Evolutionary conservation across 2,329 filamentous ascomycete species (phyloP).

Genomic region (Coniella vitis): DNA sequence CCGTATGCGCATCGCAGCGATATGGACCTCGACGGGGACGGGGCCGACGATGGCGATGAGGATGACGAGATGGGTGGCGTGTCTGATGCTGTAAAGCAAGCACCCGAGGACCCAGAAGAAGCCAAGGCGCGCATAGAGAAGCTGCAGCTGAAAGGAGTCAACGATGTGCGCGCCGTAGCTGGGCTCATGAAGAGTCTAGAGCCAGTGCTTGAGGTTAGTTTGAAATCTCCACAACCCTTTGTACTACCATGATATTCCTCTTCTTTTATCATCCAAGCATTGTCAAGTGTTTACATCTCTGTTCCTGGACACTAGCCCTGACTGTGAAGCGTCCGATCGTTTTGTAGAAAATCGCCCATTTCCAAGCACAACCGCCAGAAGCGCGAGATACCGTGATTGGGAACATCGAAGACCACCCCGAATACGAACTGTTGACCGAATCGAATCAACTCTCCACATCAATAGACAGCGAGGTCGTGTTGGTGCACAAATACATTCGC

Average conservation of each 20-base stretch:
- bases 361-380: conserved; percentile 61
- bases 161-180: conserved; percentile 74
- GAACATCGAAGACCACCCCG: conserved; percentile 85
- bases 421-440: conserved; percentile 81
- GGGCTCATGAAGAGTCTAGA: conserved; percentile 74
- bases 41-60: conserved; percentile 52
- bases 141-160: conserved; percentile 67
- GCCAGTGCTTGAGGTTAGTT: conserved; percentile 74
- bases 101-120: conserved; percentile 58
- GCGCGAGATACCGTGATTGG: conserved; percentile 57
- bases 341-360: conserved; percentile 72
- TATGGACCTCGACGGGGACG: conserved; percentile 55
- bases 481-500: conserved; percentile 92
- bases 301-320: conserved; percentile 57
- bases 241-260: conserved; percentile 2
- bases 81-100: conserved; percentile 38
- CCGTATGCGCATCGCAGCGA: conserved; percentile 33
- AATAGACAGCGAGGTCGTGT: conserved; percentile 86
- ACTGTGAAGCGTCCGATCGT: conserved; percentile 46
- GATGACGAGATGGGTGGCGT: conserved; percentile 50
- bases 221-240: conserved; percentile 7
- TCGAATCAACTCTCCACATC: conserved; percentile 85
- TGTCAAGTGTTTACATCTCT: conserved; percentile 57
- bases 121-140: conserved; percentile 75
- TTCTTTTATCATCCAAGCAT: conserved; percentile 19